Base-by-base conservation (phyloP, 495 filamentous ascomycete species). In the Schizothecium vesticola region DNA sequence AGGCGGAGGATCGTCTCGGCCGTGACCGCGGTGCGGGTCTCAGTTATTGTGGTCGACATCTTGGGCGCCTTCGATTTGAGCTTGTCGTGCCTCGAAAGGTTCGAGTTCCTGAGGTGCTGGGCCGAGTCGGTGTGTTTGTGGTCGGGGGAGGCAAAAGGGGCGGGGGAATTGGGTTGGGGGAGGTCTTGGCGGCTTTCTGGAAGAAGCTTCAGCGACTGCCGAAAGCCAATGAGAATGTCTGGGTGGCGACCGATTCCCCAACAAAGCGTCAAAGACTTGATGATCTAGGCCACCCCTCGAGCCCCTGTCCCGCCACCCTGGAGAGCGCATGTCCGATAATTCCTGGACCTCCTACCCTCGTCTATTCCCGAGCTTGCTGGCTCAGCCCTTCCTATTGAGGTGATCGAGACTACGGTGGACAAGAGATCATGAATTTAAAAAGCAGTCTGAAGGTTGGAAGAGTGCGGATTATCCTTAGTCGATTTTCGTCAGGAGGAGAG, bases 1-100 rank as follows among this genome's bases (percentile, higher is more conserved):
- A 98, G 86, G 56, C 87, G 89, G 68, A 95, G 85, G 63, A 98
- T 90, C 69, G 91, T 94, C 63, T 94, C 88, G 10, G 93, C 93
- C 43, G 92, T 94, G 71, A 96, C 77, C 21, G 77, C 71, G n/a
- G 77, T 70, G 26, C 75, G 76, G 23, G 78, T 79, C 33, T 74
- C 83, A 59, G 76, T 80, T 58, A 79, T 75, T 63, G 82, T 78
- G 65, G 72, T 65, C 28, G 74, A 74, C 77, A 78, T 43, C 13
- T 16, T 43, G 33, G 33, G 33, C 33, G 33, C 33, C 28, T 29
- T 10, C 28, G 28, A 10, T 80, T 67, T 75, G 68, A 2, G 2
- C 56, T 29, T 25, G 13, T 64, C 58, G 36, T 24, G 51, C 6
- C 24, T 43, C 43, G 19, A 51, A n/a, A 3, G 6, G 6, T 8